phyloP scores from a whole-genome alignment of 176 grass and related monocot species.

The Secale cereale region DNA sequence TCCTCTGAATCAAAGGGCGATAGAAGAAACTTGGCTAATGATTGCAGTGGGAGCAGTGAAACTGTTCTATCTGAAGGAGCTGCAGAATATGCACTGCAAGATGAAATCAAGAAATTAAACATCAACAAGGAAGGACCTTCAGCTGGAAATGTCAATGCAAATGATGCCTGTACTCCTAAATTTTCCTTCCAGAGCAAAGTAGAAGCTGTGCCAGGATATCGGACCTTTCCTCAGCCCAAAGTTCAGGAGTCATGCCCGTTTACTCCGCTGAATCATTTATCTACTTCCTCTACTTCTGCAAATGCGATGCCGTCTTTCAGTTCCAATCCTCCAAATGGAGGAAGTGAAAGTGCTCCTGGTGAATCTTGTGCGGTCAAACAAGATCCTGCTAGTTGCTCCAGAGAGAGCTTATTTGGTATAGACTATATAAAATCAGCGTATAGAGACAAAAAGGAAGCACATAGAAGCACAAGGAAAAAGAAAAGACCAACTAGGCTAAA shows the following conservation, averaged over 20 bases:
- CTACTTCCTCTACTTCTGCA: constrained; percentile 20
- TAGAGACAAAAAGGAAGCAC: constrained; percentile 54
- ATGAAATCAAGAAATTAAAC: constrained; percentile 62
- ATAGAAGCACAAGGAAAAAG: constrained; percentile 56
- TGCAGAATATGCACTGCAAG: constrained; percentile 43
- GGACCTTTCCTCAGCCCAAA: constrained; percentile 25
- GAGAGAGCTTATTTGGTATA: constrained; percentile 57
- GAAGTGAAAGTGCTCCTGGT: neutral
- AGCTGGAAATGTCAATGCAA: neutral
- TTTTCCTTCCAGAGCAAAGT: constrained; percentile 40
- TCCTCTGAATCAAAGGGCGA: constrained; percentile 18
- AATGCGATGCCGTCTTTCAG: constrained; percentile 34
- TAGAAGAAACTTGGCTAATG: constrained; percentile 18
- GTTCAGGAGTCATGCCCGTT: constrained; percentile 3
- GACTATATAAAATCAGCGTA: constrained; percentile 41
- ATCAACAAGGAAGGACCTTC: constrained; percentile 34
- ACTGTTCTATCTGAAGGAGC: constrained; percentile 14
- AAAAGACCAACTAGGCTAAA: constrained; percentile 50
- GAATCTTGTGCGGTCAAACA: constrained; percentile 40
- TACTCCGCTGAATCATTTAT: constrained; percentile 30
- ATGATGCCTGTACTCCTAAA: constrained; percentile 13
- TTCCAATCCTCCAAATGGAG: constrained; percentile 27
- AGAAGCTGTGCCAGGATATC: constrained; percentile 15
- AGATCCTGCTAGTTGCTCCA: constrained; percentile 36
- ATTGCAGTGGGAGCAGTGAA: constrained; percentile 13